Percentiles rank a stretch among this genome's conserved stretches.
Evolutionary conservation across 768 basidiomycete genomes (phyloP).

Genomic region (Kwoniella sp.): DNA sequence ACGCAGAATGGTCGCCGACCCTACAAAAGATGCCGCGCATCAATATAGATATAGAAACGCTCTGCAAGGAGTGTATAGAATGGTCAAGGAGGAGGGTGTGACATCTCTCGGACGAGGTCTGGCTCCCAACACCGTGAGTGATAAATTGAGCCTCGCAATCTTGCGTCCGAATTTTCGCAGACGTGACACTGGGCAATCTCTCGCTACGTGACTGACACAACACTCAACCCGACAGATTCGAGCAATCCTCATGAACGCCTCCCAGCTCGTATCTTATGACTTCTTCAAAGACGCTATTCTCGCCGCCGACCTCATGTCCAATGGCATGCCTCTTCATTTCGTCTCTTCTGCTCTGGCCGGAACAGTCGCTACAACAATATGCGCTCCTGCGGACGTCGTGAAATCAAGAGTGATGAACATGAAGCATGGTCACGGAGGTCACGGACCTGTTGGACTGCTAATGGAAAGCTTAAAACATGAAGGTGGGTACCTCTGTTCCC

Average conservation of each 20-base stretch:
- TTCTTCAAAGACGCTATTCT: constrained; percentile 52
- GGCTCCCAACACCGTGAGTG: constrained; percentile 49
- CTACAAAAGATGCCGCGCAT: constrained; percentile 44
- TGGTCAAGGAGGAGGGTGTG: constrained; percentile 49
- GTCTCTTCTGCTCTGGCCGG: constrained; percentile 49
- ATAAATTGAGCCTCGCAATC: not conserved
- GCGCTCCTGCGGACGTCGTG: constrained; percentile 55
- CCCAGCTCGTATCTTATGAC: constrained; percentile 54
- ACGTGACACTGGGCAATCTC: not conserved
- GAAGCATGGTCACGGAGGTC: constrained; percentile 30
- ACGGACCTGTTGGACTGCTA: constrained; percentile 34
- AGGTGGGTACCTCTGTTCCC: constrained; percentile 18
- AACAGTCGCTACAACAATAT: constrained; percentile 54
- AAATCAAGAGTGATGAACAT: constrained; percentile 52
- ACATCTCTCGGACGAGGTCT: constrained; percentile 42
- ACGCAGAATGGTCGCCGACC: constrained; percentile 52
- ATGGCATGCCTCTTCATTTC: constrained; percentile 53
- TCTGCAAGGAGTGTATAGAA: constrained; percentile 49
- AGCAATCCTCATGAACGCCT: constrained; percentile 54
- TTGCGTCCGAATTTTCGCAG: not conserved
- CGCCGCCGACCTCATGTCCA: constrained; percentile 28
- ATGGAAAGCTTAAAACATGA: constrained; percentile 38
- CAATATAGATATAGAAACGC: constrained; percentile 48
- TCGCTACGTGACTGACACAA: not conserved
- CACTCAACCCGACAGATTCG: constrained; percentile 43